Percentiles rank a stretch among this genome's conserved stretches.
Conservation (phyloP, 768 basidiomycete species). For the Pleurotus giganteus region DNA sequence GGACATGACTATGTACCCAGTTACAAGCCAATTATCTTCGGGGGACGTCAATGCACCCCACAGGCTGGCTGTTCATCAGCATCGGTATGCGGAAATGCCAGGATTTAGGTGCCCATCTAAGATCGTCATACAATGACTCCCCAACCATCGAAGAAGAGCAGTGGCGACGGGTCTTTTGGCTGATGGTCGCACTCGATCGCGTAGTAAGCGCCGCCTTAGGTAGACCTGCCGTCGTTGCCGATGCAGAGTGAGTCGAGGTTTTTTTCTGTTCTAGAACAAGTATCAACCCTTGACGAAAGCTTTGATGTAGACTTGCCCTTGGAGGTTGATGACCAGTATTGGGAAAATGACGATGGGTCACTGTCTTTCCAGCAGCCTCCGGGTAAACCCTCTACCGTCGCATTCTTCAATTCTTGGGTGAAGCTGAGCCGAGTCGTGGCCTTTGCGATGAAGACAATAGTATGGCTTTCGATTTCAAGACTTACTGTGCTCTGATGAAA, state of each 20-base stretch:
- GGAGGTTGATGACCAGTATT: conserved; percentile 82
- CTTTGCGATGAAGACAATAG: conserved; percentile 61
- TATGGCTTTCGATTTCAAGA: conserved; percentile 28
- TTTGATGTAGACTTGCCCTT: conserved; percentile 81
- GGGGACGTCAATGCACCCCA: conserved; percentile 45
- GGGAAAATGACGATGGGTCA: conserved; percentile 52
- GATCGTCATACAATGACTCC: conserved; percentile 47
- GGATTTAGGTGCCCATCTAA: conserved; percentile 77
- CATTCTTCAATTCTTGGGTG: conserved; percentile 52
- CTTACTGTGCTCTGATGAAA: conserved; percentile 39
- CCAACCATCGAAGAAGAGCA: conserved; percentile 61
- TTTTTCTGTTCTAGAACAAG: conserved; percentile 8
- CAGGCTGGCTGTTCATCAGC: conserved; percentile 53
- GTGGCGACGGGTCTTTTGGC: conserved; percentile 82
- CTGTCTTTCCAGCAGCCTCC: conserved; percentile 65
- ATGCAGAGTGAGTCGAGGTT: conserved; percentile 58
- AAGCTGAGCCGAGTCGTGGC: conserved; percentile 64
- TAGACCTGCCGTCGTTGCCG: conserved; percentile 51
- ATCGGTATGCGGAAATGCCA: conserved; percentile 61
- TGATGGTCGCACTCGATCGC: conserved; percentile 59
- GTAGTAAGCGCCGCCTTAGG: conserved; percentile 52
- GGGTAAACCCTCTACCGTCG: conserved; percentile 50
- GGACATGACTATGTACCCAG: conserved; percentile 25
- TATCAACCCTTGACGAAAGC: conserved; percentile 36
- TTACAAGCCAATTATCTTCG: conserved; percentile 54